Percentiles rank a stretch among this genome's conserved stretches.
These are phyloP conservation scores for Hypoxylon sp. DNA, from an alignment of 2,329 filamentous ascomycete genomes.

Conservation along the genomic window DNA sequence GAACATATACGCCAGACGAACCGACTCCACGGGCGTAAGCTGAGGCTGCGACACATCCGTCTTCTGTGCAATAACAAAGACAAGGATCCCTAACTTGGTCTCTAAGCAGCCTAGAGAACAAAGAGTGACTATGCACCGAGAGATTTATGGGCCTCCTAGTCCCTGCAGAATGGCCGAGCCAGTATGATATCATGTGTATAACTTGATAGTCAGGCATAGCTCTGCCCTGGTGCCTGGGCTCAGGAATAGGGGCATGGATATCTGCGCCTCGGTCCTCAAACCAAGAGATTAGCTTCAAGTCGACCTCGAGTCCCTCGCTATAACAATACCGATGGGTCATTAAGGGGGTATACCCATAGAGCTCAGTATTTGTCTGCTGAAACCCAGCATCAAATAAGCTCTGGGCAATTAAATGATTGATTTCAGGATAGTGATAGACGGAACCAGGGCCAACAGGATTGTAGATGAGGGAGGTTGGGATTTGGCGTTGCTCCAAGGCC, in stretches of 20 bases:
- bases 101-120: background rate
- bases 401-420: background rate
- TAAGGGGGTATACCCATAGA: background rate
- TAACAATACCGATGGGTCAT: background rate
- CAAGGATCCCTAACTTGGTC: conserved; percentile 3
- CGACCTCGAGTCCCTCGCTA: background rate
- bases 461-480: background rate
- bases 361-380: background rate
- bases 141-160: background rate
- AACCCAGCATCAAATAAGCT: conserved; percentile 8
- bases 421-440: background rate
- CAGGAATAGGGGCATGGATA: background rate
- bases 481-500: background rate
- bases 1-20: background rate
- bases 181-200: background rate
- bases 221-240: background rate
- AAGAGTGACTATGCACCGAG: background rate
- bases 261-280: conserved; percentile 6
- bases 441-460: background rate
- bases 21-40: background rate
- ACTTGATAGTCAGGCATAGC: background rate
- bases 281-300: background rate
- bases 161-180: background rate
- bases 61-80: background rate
- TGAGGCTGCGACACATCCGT: conserved; percentile 1